Evolutionary conservation across 345 rosid species (phyloP).

Genomic region (Populus deltoides): DNA sequence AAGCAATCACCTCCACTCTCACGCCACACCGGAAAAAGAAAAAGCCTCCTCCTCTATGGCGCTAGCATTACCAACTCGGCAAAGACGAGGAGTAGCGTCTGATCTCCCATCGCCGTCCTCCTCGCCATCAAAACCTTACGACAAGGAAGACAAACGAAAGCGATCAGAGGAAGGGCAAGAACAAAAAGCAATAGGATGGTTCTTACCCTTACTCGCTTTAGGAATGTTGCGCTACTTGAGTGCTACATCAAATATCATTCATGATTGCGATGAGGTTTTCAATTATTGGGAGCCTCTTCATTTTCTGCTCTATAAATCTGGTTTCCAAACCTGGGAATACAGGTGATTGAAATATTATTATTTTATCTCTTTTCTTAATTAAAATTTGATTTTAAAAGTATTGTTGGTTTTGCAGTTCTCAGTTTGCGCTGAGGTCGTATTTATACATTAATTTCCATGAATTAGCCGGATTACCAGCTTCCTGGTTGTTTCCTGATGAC

Average conservation of each 20-base stretch:
- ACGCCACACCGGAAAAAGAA: neutral
- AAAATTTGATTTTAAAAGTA: too few relatives aligned
- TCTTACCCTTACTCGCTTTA: slow-evolving; percentile 61
- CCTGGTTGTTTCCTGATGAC: slow-evolving; percentile 74
- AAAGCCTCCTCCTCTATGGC: neutral
- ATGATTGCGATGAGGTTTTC: slow-evolving; percentile 98
- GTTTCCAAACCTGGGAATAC: slow-evolving; percentile 98
- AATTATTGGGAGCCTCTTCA: slow-evolving; percentile 99
- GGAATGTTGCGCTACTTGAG: slow-evolving; percentile 91
- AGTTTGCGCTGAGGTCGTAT: slow-evolving; percentile 90
- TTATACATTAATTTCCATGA: slow-evolving; percentile 77
- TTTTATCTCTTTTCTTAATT: too few relatives aligned
- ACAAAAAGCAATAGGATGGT: slow-evolving; percentile 60
- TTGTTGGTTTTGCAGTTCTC: slow-evolving; percentile 50
- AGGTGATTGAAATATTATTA: slow-evolving; percentile 37
- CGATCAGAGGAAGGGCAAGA: slow-evolving; percentile 38
- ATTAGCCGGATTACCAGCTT: slow-evolving; percentile 77
- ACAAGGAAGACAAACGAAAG: slow-evolving; percentile 58
- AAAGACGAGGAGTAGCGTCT: slow-evolving; percentile 55
- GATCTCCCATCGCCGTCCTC: slow-evolving; percentile 44
- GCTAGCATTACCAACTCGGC: slow-evolving; percentile 46
- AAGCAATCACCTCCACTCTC: too few relatives aligned
- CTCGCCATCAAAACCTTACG: slow-evolving; percentile 33
- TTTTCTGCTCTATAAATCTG: slow-evolving; percentile 82
- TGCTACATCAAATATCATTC: slow-evolving; percentile 92